Percentiles rank a stretch among this genome's conserved stretches.
phyloP scores from a whole-genome alignment of 2,329 filamentous ascomycete species.

The Monosporascus sp. region DNA sequence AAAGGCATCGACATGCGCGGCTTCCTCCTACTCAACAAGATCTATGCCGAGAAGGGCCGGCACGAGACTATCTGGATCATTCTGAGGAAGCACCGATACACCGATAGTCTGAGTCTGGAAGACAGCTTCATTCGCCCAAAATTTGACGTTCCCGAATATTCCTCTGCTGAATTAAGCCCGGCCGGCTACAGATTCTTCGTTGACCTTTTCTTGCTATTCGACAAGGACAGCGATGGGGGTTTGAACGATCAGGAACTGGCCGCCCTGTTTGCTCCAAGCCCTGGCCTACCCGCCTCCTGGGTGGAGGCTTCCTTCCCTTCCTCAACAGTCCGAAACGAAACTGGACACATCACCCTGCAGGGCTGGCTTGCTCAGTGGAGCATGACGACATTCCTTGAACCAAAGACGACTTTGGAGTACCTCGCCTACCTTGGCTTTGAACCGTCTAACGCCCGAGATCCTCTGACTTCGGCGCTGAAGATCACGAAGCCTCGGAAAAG shows the following conservation, averaged over 20 bases:
- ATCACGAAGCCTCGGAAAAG: slow-evolving; percentile 89
- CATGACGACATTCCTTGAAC: slow-evolving; percentile 97
- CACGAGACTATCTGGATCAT: slow-evolving; percentile 99
- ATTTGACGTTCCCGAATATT: slow-evolving; percentile 87
- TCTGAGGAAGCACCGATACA: slow-evolving; percentile 89
- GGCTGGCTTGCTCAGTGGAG: slow-evolving; percentile 99
- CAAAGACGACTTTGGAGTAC: slow-evolving; percentile 92
- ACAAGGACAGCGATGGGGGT: slow-evolving; percentile 96
- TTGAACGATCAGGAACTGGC: slow-evolving; percentile 80
- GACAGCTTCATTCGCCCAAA: slow-evolving; percentile 89
- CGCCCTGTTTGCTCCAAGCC: slow-evolving; percentile 87
- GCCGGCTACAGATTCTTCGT: slow-evolving; percentile 96
- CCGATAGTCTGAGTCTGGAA: slow-evolving; percentile 86
- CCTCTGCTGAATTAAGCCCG: slow-evolving; percentile 89
- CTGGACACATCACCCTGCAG: slow-evolving; percentile 89
- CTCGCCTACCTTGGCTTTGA: slow-evolving; percentile 96
- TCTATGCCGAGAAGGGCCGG: slow-evolving; percentile 94
- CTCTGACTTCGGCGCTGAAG: slow-evolving; percentile 79
- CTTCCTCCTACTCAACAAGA: slow-evolving; percentile 87
- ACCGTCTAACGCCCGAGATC: slow-evolving; percentile 66
- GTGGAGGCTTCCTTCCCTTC: slow-evolving; percentile 83
- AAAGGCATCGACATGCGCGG: slow-evolving; percentile 75
- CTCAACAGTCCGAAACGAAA: slow-evolving; percentile 91
- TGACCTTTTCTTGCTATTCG: slow-evolving; percentile 88
- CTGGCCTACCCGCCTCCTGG: slow-evolving; percentile 84